These are phyloP conservation scores for Clarireedia hainanense DNA, from an alignment of 2,329 filamentous ascomycete genomes.

Conservation along the genomic window DNA sequence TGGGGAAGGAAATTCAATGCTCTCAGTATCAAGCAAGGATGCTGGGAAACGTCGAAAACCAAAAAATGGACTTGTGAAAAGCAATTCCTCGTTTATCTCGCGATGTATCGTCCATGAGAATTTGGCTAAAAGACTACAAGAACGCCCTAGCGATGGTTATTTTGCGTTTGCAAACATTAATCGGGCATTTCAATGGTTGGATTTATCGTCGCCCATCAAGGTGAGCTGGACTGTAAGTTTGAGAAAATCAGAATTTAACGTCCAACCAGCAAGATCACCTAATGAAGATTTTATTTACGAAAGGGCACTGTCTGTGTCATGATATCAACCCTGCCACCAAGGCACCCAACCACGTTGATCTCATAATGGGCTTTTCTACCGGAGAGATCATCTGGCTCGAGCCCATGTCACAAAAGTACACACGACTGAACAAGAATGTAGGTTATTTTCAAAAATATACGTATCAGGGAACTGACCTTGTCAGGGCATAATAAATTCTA, in stretches of 20 bases:
- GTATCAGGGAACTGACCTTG: constrained; percentile 10
- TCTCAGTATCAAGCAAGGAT: constrained; percentile 60
- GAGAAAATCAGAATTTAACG: constrained; percentile 20
- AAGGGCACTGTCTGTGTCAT: constrained; percentile 89
- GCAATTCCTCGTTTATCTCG: constrained; percentile 98
- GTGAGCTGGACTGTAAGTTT: constrained; percentile 29
- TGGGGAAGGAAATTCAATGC: constrained; percentile 74
- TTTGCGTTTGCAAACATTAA: constrained; percentile 96
- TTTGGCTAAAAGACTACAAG: constrained; percentile 68
- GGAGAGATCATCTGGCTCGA: constrained; percentile 99
- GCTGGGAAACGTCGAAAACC: constrained; percentile 80
- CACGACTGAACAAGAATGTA: constrained; percentile 87
- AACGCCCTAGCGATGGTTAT: constrained; percentile 68
- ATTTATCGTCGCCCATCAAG: constrained; percentile 70
- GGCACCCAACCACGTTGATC: constrained; percentile 70
- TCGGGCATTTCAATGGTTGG: constrained; percentile 91
- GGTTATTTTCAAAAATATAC: neutral
- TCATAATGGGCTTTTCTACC: constrained; percentile 92
- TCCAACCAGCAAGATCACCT: constrained; percentile 67
- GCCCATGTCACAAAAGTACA: constrained; percentile 91
- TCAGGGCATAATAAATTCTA: constrained; percentile 80
- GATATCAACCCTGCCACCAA: constrained; percentile 84
- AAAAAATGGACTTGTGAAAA: constrained; percentile 97
- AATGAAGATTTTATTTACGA: constrained; percentile 94
- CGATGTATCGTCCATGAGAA: constrained; percentile 85